Percentiles rank a stretch among this genome's conserved stretches.
Evolutionary conservation across 2,329 filamentous ascomycete genomes (phyloP).

Genomic region (Calonectria leucothoes): DNA sequence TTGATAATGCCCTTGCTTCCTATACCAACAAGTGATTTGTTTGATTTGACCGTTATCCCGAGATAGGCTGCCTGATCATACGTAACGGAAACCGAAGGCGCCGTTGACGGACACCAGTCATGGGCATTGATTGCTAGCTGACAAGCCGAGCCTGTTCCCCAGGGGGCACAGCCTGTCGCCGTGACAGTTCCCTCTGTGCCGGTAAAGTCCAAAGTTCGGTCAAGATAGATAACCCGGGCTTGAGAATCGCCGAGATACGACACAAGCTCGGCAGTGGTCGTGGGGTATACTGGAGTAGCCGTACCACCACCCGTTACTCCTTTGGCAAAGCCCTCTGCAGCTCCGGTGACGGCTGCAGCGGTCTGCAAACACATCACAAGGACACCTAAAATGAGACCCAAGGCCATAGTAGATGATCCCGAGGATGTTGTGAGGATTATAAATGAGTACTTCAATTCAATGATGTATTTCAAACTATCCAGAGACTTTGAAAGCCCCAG

Average conservation of each 20-base stretch:
- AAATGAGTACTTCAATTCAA: not conserved
- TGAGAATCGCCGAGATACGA: constrained; percentile 66
- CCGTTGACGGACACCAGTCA: constrained; percentile 67
- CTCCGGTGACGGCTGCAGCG: constrained; percentile 44
- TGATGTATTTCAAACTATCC: too few species aligned
- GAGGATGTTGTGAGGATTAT: not conserved
- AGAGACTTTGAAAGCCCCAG: not conserved
- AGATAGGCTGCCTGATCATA: constrained; percentile 62
- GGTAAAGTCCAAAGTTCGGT: constrained; percentile 65
- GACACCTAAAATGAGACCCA: not conserved
- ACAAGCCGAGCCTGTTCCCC: constrained; percentile 61
- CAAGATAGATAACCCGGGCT: constrained; percentile 67
- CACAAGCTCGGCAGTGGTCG: constrained; percentile 64
- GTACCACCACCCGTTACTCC: constrained; percentile 71
- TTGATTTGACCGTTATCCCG: constrained; percentile 63
- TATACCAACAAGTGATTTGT: constrained; percentile 68
- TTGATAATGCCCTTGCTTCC: constrained; percentile 65
- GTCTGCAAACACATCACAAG: not conserved
- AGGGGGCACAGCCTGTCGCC: constrained; percentile 68
- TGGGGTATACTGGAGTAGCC: constrained; percentile 63
- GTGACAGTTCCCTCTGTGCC: constrained; percentile 63
- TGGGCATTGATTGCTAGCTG: constrained; percentile 70
- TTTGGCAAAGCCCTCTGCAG: constrained; percentile 53
- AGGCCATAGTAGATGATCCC: not conserved
- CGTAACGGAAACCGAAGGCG: constrained; percentile 54